Evolutionary conservation across 148 eudicot genomes (phyloP), one percentile per base, ranked within the genome.

Genomic region (Heliosperma pusillum): DNA sequence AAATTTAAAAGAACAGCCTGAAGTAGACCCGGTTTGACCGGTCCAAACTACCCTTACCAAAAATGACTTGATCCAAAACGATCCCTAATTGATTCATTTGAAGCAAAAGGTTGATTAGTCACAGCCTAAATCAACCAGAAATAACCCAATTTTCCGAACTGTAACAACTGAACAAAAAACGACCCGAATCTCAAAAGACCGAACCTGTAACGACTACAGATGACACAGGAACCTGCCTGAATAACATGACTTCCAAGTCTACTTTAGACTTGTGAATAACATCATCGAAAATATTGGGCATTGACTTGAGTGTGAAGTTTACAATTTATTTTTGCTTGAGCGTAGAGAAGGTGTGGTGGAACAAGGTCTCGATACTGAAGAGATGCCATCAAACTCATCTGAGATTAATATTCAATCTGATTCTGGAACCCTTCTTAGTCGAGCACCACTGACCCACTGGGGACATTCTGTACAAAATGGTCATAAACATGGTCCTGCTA

Each of bases 291-390:
- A 47, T 47, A 19, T 0, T 58, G 10, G 44, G 68, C 13, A 29
- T 29, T 27, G 20, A 64, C 3, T 64, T 27, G 10, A 3, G 45
- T 15, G n/a, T 64, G 10, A 29, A 8, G 3, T 17, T 30, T 17
- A 66, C 25, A 26, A 42, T 66, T 10, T 66, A 13, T 66, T 26
- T 66, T 12, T 66, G 70, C 52, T 66, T 40, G 70, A 19, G 25
- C 10, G 17, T 42, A 66, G 70, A 26, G 70, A 66, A 40, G 70
- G 70, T 20, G 52, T 8, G 70, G 17, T 66, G 70, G 10, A 66
- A 66, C 50, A 36, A 40, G 36, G 11, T 19, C 10, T 10, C 25
- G n/a, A 36, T 66, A 16, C 19, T 36, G 50, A 40, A 36, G 52
- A 66, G 70, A 36, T 20, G 52, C 70, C 53, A 40, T 40, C 70